phyloP scores from a whole-genome alignment of 495 filamentous ascomycete species.

The Neurospora pannonica region DNA sequence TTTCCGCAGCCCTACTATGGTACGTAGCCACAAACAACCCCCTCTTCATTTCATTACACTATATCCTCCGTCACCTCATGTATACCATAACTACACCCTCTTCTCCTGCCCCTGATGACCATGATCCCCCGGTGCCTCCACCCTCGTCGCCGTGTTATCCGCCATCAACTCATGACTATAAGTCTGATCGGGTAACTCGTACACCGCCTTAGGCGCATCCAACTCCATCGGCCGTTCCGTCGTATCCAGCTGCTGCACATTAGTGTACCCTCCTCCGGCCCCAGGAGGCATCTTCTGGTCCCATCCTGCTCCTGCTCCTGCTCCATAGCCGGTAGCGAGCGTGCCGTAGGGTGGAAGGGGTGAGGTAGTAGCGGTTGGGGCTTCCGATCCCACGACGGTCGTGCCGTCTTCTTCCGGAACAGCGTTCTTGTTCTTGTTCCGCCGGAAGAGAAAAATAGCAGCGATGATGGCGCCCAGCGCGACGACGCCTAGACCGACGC shows the following conservation, averaged over 20 bases:
- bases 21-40: too few species aligned
- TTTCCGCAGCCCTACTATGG: neutral
- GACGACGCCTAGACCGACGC: conserved; percentile 22
- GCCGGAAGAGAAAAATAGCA: conserved; percentile 14
- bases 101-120: neutral
- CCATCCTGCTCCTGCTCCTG: conserved; percentile 9
- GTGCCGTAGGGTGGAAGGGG: conserved; percentile 12
- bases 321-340: neutral
- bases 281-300: conserved; percentile 6
- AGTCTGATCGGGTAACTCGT: conserved; percentile 20
- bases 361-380: conserved; percentile 2
- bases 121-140: neutral
- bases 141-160: neutral
- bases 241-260: conserved; percentile 15
- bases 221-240: conserved; percentile 12
- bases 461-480: conserved; percentile 15
- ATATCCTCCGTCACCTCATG: too few species aligned
- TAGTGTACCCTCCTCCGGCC: neutral
- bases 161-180: conserved; percentile 23
- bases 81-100: neutral
- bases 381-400: conserved; percentile 6
- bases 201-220: conserved; percentile 15
- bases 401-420: conserved; percentile 7
- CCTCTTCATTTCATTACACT: neutral
- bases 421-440: conserved; percentile 6